Evolutionary conservation across 805 yeast genomes (phyloP), one percentile per base, ranked within the genome.

Genomic region (Saccharomycopsis amapae): DNA sequence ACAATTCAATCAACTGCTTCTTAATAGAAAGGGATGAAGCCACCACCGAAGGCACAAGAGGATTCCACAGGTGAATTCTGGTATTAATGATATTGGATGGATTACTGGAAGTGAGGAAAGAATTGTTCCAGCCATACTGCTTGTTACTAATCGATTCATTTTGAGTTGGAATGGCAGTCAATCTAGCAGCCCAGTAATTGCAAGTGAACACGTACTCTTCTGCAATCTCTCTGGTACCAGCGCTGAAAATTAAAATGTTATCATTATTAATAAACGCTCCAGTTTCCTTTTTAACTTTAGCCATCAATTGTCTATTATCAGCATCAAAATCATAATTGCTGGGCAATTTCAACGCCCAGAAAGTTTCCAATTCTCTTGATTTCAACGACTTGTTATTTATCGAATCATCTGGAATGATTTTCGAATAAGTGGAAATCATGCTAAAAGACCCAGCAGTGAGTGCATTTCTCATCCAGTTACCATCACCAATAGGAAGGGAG

Each of bases 171-270:
- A 85, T 80, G 13, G 88, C 81, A 5, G 95, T 81, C 31, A 84
- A 73, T 53, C 93, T 74, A 1, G 90, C 85, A 2, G 94, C 85
- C 96, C 96, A 88, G 60, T 85, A 88, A 61, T 87, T 88, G 62
- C 93, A 80, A 4, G 90, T 78, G 54, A 81, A 75, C 15, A 84
- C 77, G 61, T 76, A 85, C 57, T 78, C 83, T 36, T 66, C 63
- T 0, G 95, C 93, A 48, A 76, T 75, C 53, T 79, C 84, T 20
- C 66, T 59, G 12, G 85, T 77, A 9, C 81, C 81, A 0, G 87
- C 78, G 61, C 76, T 79, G 60, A 84, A 82, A 25, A 78, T 65
- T 15, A 83, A 64, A 49, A 65, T 57, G 3, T 66, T 68, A 51
- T 66, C 64, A 4, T 54, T 55, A 34, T 56, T 42, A 30, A 50